Conservation (phyloP, 495 filamentous ascomycete genomes). For the Jackrogersella minutella region DNA sequence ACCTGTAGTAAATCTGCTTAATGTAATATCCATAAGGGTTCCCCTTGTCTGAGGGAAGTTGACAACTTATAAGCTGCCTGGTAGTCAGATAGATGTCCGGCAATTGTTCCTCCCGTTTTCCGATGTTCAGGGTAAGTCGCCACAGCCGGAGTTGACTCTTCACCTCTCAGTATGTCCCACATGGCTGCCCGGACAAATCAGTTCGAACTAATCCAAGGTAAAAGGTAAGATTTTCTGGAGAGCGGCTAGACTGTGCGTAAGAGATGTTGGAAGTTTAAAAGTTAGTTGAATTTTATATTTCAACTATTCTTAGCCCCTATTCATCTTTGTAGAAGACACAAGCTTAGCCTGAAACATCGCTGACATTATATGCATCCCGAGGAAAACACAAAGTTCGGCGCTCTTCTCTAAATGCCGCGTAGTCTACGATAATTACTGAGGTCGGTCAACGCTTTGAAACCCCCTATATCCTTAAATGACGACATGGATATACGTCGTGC, state of each 20-base stretch:
- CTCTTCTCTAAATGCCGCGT: not conserved
- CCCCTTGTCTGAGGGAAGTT: not conserved
- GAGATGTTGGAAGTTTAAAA: not conserved
- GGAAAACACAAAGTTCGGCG: not conserved
- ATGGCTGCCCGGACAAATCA: not conserved
- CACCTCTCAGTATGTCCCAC: not conserved
- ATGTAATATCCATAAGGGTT: no score
- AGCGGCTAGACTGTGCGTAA: not conserved
- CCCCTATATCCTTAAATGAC: not conserved
- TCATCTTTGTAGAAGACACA: not conserved
- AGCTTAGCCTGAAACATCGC: constrained; percentile 16
- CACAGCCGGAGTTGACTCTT: not conserved
- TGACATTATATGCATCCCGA: constrained; percentile 10
- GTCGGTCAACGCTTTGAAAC: not conserved
- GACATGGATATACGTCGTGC: not conserved
- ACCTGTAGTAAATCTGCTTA: no score
- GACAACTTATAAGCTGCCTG: no score
- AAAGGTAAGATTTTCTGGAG: not conserved
- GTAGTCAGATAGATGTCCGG: not conserved
- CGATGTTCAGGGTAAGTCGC: not conserved
- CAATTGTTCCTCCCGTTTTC: not conserved
- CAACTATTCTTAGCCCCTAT: constrained; percentile 7
- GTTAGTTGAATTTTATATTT: not conserved
- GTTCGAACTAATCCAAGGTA: not conserved
- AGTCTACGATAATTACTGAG: not conserved